Evolutionary conservation across 2,329 filamentous ascomycete species (phyloP), one percentile per base, ranked within the genome.

Genomic region (Beauveria varroae): DNA sequence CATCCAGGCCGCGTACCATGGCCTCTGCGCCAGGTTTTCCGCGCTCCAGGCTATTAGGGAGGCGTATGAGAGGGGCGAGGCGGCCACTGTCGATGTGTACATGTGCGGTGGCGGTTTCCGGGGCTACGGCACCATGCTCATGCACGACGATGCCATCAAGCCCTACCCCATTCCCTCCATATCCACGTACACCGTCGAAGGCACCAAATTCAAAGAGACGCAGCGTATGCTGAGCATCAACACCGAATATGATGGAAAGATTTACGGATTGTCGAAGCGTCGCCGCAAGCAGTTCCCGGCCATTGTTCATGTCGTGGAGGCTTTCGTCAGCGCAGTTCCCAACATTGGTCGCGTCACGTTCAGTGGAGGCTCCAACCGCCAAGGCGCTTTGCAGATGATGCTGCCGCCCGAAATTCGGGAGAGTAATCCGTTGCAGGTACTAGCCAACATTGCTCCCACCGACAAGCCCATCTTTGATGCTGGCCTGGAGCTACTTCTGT

Each of bases 21-120:
- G 74, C n/a, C 71, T 87, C 30, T 76, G 79, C 64, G 66, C 68
- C 47, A 72, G 68, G 44, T 86, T 85, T 63, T 75, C 81, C 3
- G 67, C 68, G 1, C 84, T 93, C 0, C 64, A 69, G 43, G 68
- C 68, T 55, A 70, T 75, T 44, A 69, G 64, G 14, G 67, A 73
- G 22, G 76, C 78, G 16, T 71, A 75, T 30, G 67, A 72, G 24
- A 64, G 63, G 20, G 67, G 68, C 34, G 63, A 67, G 40, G 63
- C 68, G 46, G 64, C 66, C 54, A 82, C 82, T 5, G 79, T 92
- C 62, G 85, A 88, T 40, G 78, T 96, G 9, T 96, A 93, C 71
- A 85, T 97, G 62, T 96, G 90, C 64, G 93, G 93, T 49, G 93
- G 93, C 26, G 93, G 93, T 0, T 96, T 96, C 70, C 81, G 93